These are phyloP conservation scores for Coccomyxa sp. DNA, from an alignment of 139 green algal species.

Conservation along the genomic window DNA sequence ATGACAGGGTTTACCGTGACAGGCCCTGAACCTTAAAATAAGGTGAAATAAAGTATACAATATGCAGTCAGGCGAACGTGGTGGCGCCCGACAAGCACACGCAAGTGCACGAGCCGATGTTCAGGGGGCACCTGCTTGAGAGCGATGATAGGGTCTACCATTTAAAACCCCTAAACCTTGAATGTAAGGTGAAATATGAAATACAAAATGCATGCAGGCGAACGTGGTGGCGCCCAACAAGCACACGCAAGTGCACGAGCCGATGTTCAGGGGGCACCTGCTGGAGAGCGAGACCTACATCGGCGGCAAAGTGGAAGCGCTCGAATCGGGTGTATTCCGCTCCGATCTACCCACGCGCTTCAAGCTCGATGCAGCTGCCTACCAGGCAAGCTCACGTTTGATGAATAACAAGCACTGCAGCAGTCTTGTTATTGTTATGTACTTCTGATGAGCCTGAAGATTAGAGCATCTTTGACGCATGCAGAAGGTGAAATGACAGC, in stretches of 20 bases:
- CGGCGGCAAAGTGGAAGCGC: constrained; percentile 86
- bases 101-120: constrained; percentile 55
- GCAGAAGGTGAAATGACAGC: too few species aligned
- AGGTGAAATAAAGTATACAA: too few species aligned
- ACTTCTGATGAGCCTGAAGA: too few species aligned
- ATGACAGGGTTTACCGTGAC: too few species aligned
- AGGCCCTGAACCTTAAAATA: too few species aligned
- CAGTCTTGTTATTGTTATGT: neutral
- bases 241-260: constrained; percentile 62
- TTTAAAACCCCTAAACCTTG: too few species aligned
- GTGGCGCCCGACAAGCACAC: constrained; percentile 95
- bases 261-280: constrained; percentile 74
- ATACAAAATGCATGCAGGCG: constrained; percentile 18
- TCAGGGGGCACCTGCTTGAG: constrained; percentile 82
- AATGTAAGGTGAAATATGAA: too few species aligned
- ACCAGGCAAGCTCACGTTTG: constrained; percentile 50
- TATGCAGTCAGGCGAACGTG: constrained; percentile 58
- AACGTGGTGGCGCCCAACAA: constrained; percentile 97
- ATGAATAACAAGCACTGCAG: too few species aligned
- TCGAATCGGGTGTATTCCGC: constrained; percentile 87
- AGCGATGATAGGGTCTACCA: too few species aligned
- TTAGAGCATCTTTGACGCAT: too few species aligned
- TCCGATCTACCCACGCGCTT: constrained; percentile 91
- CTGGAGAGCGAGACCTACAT: constrained; percentile 99
- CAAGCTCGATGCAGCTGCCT: constrained; percentile 65